These are phyloP conservation scores for Plantago elongata DNA, from an alignment of 257 asterid species.

Conservation along the genomic window DNA sequence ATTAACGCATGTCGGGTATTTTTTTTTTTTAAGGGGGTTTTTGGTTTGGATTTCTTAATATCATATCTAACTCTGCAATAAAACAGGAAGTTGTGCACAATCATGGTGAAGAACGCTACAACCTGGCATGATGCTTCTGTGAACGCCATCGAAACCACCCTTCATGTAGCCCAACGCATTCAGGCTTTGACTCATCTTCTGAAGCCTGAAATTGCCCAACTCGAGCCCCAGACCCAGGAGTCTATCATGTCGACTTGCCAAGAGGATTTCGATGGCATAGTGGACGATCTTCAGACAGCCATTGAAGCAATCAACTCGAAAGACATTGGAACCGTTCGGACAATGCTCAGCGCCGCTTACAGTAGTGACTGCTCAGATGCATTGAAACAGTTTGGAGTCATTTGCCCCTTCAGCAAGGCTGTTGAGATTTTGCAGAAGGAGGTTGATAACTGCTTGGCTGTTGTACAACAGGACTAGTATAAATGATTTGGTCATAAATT, in stretches of 20 bases:
- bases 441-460: conserved; percentile 39
- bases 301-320: conserved; percentile 18
- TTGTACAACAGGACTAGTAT: conserved; percentile 10
- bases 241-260: conserved; percentile 21
- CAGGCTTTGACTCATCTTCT: conserved; percentile 12
- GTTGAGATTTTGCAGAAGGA: conserved; percentile 14
- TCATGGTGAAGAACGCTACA: conserved; percentile 34
- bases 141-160: conserved; percentile 31
- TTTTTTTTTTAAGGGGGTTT: no score
- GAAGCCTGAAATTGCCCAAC: conserved; percentile 13
- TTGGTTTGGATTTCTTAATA: no score
- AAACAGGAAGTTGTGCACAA: conserved; percentile 26
- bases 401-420: conserved; percentile 11
- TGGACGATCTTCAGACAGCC: conserved; percentile 24
- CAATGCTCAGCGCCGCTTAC: conserved; percentile 31
- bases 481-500: no score
- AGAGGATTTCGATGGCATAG: conserved; percentile 20
- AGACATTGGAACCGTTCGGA: conserved; percentile 26
- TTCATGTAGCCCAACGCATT: conserved; percentile 19
- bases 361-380: conserved; percentile 32
- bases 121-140: conserved; percentile 29
- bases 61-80: neutral
- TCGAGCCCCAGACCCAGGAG: conserved; percentile 1
- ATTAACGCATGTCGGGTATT: no score
- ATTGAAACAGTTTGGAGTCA: conserved; percentile 25